Base-by-base conservation (phyloP, 164 flowering plant genomes). In the Platanus orientalis region DNA sequence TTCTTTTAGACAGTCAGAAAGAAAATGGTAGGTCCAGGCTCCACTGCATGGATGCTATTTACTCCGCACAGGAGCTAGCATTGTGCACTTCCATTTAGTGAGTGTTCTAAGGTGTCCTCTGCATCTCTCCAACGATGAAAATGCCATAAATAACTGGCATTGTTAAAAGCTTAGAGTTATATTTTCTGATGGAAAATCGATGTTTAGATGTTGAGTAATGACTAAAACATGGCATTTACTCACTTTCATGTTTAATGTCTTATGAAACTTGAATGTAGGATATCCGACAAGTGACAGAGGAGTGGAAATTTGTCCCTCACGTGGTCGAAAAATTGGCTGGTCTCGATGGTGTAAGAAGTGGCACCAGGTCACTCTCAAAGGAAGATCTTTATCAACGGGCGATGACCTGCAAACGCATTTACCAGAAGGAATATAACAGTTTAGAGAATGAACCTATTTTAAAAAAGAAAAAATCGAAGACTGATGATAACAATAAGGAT, bases 281-380 rank as follows among this genome's bases (percentile, higher is more conserved):
- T 69, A 60, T 93, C 30, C 70, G 63, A 34, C 58, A 73, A 47
- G 71, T 87, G 67, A 75, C 74, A 0, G 86, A 87, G 58, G 83
- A 85, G 66, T 93, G 98, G 98, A 81, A 64, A 47, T 82, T 79
- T 60, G 62, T 93, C 45, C 98, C 97, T 60, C 85, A 53, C 20
- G 87, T 85, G 50, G 90, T 93, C 6, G 72, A 83, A 70, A 91
- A 90, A 76, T 78, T 93, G 68, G 74, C 71, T 11, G 78, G 70
- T 77, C 72, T 83, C 17, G 82, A 74, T 26, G 68, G 52, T 52
- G 23, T 52, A 3, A 44, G 61, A 53, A 70, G 57, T 51, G 42
- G 66, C 30, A 27, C 70, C 17, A 20, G 62, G 23, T 65, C 81
- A 28, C 48, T 52, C 17, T 57, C 83, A n/a, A 84, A 73, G 68